phyloP scores from a whole-genome alignment of 192 early-diverging fungal genomes.

The Pilobolus umbonatus region DNA sequence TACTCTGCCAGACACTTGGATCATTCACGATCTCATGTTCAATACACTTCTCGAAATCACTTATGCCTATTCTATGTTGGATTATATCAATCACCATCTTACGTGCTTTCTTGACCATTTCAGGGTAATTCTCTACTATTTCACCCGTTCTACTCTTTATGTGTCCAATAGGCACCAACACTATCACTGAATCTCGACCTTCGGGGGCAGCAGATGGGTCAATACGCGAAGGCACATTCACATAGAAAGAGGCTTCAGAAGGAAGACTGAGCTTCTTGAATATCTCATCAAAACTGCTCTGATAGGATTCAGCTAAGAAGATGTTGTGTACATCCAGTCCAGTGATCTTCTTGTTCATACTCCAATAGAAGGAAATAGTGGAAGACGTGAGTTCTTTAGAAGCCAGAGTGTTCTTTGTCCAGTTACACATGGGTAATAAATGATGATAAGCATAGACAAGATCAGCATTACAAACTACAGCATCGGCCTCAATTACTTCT shows the following conservation, averaged over 20 bases:
- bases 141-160: slow-evolving; percentile 15
- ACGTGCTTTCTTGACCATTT: slow-evolving; percentile 35
- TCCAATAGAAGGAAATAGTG: slow-evolving; percentile 52
- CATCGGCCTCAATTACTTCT: slow-evolving; percentile 39
- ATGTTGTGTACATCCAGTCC: slow-evolving; percentile 52
- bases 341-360: slow-evolving; percentile 36
- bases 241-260: slow-evolving; percentile 49
- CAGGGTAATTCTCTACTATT: slow-evolving; percentile 8
- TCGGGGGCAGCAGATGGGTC: slow-evolving; percentile 45
- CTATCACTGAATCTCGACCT: slow-evolving; percentile 41
- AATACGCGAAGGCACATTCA: slow-evolving; percentile 50
- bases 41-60: slow-evolving; percentile 38
- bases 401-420: slow-evolving; percentile 25
- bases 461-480: slow-evolving; percentile 54
- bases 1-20: slow-evolving; percentile 46
- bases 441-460: slow-evolving; percentile 47
- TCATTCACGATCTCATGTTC: slow-evolving; percentile 45
- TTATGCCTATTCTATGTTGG: slow-evolving; percentile 31
- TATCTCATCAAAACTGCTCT: slow-evolving; percentile 48
- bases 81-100: slow-evolving; percentile 36
- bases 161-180: slow-evolving; percentile 51
- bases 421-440: slow-evolving; percentile 41
- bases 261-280: slow-evolving; percentile 42
- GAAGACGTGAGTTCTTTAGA: slow-evolving; percentile 48
- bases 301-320: slow-evolving; percentile 48